These are phyloP conservation scores for Volvox africanus DNA, from an alignment of 139 green algal genomes.

Conservation along the genomic window DNA sequence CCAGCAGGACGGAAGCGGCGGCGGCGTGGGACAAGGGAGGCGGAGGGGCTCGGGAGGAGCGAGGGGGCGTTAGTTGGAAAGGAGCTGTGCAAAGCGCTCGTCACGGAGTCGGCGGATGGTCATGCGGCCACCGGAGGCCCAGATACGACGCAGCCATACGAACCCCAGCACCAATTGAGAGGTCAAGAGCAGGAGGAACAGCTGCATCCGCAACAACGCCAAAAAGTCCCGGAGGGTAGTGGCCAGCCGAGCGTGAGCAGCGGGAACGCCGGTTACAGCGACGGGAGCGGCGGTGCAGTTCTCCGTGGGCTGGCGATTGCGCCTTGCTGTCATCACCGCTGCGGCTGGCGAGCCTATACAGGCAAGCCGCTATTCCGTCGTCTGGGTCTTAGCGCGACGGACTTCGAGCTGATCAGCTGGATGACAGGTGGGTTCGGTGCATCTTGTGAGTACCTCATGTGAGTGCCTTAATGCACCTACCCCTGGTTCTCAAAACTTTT, in stretches of 20 bases:
- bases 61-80: neutral
- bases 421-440: conserved; percentile 66
- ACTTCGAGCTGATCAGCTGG: conserved; percentile 86
- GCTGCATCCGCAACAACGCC: too few species aligned
- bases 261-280: neutral
- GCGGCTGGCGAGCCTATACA: conserved; percentile 82
- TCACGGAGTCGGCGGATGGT: neutral
- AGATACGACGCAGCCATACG: neutral
- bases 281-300: neutral
- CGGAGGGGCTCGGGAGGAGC: too few species aligned
- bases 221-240: too few species aligned
- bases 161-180: too few species aligned
- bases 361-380: conserved; percentile 65
- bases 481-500: too few species aligned
- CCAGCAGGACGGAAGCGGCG: neutral
- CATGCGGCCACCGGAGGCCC: neutral
- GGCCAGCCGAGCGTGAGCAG: too few species aligned
- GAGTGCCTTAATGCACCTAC: too few species aligned
- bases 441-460: too few species aligned
- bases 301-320: conserved; percentile 60
- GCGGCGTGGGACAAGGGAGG: neutral
- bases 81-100: neutral
- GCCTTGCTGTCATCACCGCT: conserved; percentile 91
- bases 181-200: too few species aligned
- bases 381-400: conserved; percentile 69